phyloP scores from a whole-genome alignment of 129 eudicot genomes.

The Flaveria brownii region DNA sequence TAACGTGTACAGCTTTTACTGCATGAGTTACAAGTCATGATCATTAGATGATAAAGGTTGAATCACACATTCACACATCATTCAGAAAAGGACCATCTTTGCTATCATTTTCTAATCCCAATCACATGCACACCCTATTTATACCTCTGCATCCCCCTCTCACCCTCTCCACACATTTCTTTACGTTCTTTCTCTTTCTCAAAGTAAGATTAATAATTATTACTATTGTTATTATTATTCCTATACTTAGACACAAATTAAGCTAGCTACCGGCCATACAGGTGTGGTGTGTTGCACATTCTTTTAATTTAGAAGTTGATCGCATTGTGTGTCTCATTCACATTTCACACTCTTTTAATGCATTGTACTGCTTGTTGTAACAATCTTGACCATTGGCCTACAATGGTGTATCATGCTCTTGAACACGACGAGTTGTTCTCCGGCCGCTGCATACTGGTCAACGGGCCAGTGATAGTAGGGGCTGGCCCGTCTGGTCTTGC shows the following conservation, averaged over 20 bases:
- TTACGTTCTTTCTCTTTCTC: conserved; percentile 21
- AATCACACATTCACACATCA: conserved; percentile 22
- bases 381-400: conserved; percentile 32
- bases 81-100: conserved; percentile 38
- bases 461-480: conserved; percentile 95
- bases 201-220: conserved; percentile 14
- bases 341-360: conserved; percentile 33
- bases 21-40: conserved; percentile 19
- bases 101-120: conserved; percentile 62
- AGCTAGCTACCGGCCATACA: conserved; percentile 9
- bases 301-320: no score
- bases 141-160: conserved; percentile 58
- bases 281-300: no score
- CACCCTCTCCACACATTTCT: conserved; percentile 70
- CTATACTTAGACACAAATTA: conserved; percentile 34
- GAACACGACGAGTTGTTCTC: conserved; percentile 54
- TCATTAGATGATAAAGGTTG: background rate
- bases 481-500: conserved; percentile 97
- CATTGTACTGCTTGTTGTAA: conserved; percentile 32
- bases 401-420: conserved; percentile 37
- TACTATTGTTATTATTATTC: conserved; percentile 7
- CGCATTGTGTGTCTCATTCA: conserved; percentile 26
- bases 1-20: conserved; percentile 6
- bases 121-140: conserved; percentile 67
- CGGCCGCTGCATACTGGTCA: conserved; percentile 67